Base-by-base conservation (phyloP, 495 filamentous ascomycete genomes). In the Aspergillus saccharolyticus region DNA sequence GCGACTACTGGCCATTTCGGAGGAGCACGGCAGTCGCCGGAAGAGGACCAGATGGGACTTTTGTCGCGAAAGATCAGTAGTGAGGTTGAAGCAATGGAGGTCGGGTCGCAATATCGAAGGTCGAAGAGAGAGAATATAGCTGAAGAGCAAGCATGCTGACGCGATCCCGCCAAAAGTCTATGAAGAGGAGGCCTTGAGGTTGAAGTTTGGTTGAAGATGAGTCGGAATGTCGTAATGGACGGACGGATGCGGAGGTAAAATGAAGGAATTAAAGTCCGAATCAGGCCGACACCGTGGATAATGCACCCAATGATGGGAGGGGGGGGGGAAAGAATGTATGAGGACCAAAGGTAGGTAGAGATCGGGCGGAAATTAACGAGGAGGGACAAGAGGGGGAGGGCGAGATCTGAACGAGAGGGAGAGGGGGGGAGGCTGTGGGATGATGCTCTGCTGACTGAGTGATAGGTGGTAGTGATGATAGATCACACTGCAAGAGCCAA, bases 1-100 rank as follows among this genome's bases (percentile, higher is more conserved):
- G 68, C 62, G 66, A 66, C 63, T 67, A 56, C 61, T 61, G 52
- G 74, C 70, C 74, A 76, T 76, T 54, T 66, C 68, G 71, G 76
- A 77, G 79, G 15, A 83, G 90, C 24, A 52, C 48, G 57, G 50
- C 49, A 50, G 44, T 9, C 17, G 12, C 52, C 42, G 44, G 25
- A 30, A 44, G 16, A 30, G 28, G 52, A 28, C 42, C 42, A 25
- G 46, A 21, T 46, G 48, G 16, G 44, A 50, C 47, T 17, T n/a
- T n/a, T 50, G 28, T 39, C 53, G 45, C 42, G 20, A 44, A 46
- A 43, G 52, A 60, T 64, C 48, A 63, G 46, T 56, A 58, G 25
- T 44, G 60, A 30, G 56, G 30, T 28, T 42, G 55, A 39, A 54
- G 46, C 48, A 56, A 66, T 43, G 61, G 66, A 55, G 66, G 66